These are phyloP conservation scores for Smallanthus sonchifolius DNA, from an alignment of 129 eudicot genomes.

Conservation along the genomic window DNA sequence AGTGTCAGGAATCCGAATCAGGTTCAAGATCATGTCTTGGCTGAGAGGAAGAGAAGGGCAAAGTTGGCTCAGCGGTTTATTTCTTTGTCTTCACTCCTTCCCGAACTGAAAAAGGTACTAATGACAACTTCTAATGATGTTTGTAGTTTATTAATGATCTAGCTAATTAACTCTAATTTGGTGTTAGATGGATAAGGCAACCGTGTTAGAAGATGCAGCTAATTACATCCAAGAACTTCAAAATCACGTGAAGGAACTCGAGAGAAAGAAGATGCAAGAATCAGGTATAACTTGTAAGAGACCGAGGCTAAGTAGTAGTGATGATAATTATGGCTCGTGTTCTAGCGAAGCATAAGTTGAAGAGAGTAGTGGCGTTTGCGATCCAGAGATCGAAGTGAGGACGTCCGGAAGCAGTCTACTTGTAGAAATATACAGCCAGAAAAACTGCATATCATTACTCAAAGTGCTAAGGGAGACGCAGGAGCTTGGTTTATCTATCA, in stretches of 20 bases:
- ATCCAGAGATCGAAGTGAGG: not conserved
- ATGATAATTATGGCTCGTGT: constrained; percentile 32
- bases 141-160: too few species aligned
- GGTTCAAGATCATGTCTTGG: too few species aligned
- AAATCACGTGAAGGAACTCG: too few species aligned
- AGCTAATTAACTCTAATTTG: constrained; percentile 28
- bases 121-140: not conserved
- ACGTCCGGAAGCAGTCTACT: constrained; percentile 31
- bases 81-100: constrained; percentile 53
- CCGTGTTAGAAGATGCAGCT: too few species aligned
- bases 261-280: constrained; percentile 12
- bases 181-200: not conserved
- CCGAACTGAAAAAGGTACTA: constrained; percentile 48
- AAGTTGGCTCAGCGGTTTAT: constrained; percentile 34
- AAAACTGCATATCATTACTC: constrained; percentile 19
- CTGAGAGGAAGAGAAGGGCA: too few species aligned
- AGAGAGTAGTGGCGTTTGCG: not conserved
- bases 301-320: constrained; percentile 11
- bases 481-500: constrained; percentile 31
- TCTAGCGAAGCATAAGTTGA: constrained; percentile 24
- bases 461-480: constrained; percentile 34
- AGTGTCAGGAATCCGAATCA: constrained; percentile 29
- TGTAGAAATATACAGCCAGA: constrained; percentile 33
- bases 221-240: too few species aligned
- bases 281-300: constrained; percentile 19